Base-by-base conservation (phyloP, 345 rosid species). In the Pseudoturritis turrita region DNA sequence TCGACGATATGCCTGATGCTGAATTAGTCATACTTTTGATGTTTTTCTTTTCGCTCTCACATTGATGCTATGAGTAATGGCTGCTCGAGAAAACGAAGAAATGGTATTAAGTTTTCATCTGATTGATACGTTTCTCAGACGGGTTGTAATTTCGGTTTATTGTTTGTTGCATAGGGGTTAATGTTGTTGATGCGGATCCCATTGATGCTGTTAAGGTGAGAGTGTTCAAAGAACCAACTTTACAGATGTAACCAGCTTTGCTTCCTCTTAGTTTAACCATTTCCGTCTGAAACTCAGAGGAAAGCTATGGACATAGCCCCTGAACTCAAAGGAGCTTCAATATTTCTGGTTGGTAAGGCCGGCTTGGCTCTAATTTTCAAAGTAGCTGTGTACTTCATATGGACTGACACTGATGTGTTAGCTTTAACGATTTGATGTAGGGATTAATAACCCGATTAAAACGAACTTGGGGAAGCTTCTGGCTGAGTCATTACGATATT, bases 311-410 rank as follows among this genome's bases (percentile, higher is more conserved):
- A 84, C 68, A 45, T 86, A 22, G 72, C 87, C 5, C 77, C 91
- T 60, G 84, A 70, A 67, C 77, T 90, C 52, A 90, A 77, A 80
- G 97, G 97, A 61, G 87, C 92, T 79, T 86, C 92, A n/a, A 75
- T 93, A 60, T 88, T 83, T 83, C 84, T 93, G 58, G 75, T 90
- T 11, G 97, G 98, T 93, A 77, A 87, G 93, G 50, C 63, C 22
- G 22, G 17, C 15, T 73, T 73, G 22, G 60, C 65, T 69, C 10
- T 22, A 62, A 6, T 65, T 12, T 56, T 31, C 17, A 45, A 45
- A 19, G n/a, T 33, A 18, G 18, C 6, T 50, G 59, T 33, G 7
- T 33, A 46, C 43, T 56, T 60, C 45, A 18, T 60, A 17, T 46
- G 17, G 28, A 53, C 1, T 19, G 35, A 47, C 40, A 50, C 41